These are phyloP conservation scores for Stagonosporopsis vannaccii DNA, from an alignment of 2,329 filamentous ascomycete species.

Conservation along the genomic window DNA sequence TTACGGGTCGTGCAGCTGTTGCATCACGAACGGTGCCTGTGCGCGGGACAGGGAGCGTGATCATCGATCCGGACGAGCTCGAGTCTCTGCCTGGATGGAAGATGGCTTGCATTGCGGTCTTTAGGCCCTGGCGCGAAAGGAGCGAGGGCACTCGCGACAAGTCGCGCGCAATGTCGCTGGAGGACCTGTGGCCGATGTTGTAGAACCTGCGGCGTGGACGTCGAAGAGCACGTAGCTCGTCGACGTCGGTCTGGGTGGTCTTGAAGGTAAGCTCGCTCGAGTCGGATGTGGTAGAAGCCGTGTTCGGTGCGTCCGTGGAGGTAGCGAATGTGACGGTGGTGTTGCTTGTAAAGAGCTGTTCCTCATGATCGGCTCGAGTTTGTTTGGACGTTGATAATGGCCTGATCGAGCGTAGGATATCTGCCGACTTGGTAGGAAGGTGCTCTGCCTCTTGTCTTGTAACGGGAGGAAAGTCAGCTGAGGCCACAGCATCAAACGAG, in stretches of 20 bases:
- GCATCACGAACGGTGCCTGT: conserved; percentile 35
- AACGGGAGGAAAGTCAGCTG: conserved; percentile 44
- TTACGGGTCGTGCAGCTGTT: conserved; percentile 9
- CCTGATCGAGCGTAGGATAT: conserved; percentile 46
- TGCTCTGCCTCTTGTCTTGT: conserved; percentile 37
- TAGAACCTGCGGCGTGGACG: conserved; percentile 39
- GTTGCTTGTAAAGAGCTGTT: conserved; percentile 15
- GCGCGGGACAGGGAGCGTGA: conserved; percentile 40
- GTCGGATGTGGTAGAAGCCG: conserved; percentile 25
- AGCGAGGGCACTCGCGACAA: conserved; percentile 24
- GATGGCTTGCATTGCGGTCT: conserved; percentile 37
- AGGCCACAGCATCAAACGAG: conserved; percentile 55
- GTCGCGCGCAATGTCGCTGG: conserved; percentile 29
- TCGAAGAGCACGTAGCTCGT: conserved; percentile 32
- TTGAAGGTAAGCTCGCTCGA: conserved; percentile 40
- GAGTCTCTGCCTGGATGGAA: conserved; percentile 39
- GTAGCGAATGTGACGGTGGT: conserved; percentile 18
- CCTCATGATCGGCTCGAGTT: not conserved
- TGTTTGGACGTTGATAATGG: conserved; percentile 3
- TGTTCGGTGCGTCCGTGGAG: conserved; percentile 21
- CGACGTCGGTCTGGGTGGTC: conserved; percentile 42
- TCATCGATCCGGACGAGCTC: conserved; percentile 43
- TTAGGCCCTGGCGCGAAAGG: conserved; percentile 36
- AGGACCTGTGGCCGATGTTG: conserved; percentile 35
- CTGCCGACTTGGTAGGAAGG: conserved; percentile 49